Base-by-base conservation (phyloP, 78 protist species). In the Polysphondylium violaceum region DNA sequence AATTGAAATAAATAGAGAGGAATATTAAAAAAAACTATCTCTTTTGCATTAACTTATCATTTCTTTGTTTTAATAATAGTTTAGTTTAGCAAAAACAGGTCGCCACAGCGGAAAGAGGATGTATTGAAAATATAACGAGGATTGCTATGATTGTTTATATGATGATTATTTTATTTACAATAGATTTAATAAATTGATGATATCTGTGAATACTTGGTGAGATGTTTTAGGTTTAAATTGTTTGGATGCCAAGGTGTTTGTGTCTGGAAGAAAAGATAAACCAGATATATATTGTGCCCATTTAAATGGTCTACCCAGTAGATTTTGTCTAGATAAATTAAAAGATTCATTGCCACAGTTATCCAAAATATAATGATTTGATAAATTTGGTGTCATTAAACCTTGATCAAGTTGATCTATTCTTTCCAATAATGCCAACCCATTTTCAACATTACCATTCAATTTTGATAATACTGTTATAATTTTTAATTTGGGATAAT, bases 201-300 rank as follows among this genome's bases (percentile, higher is more conserved):
- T 55, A 2, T 55, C 64, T 5, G 7, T 44, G 31, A 83, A 23
- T 14, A 83, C 69, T 71, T 83, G 47, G 44, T 58, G 43, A 11
- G 79, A 44, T n/a, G 91, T 83, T 67, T 83, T 83, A 27, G 91
- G 91, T 69, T 83, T 72, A 14, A 83, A 83, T 43, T 83, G n/a
- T 16, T 69, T 69, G 27, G 69, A 27, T 11, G 67, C 53, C 1
- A 69, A 77, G 0, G 50, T 1, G 17, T 58, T 40, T 8, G 69
- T 69, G 23, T 83, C 91, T 8, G 91, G 91, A 56, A 83, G 23
- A 51, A 58, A 83, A 58, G 79, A 59, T 59, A 83, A 58, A 40
- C 91, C 91, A 5, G 79, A 41, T 6, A 83, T 83, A 83, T 36
- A 69, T 41, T 83, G 91, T 43, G 68, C 81, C 91, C 91, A 83